Percentiles rank a stretch among this genome's conserved stretches.
These are phyloP conservation scores for Epichloe bromicola DNA, from an alignment of 2,329 filamentous ascomycete genomes.

Conservation along the genomic window DNA sequence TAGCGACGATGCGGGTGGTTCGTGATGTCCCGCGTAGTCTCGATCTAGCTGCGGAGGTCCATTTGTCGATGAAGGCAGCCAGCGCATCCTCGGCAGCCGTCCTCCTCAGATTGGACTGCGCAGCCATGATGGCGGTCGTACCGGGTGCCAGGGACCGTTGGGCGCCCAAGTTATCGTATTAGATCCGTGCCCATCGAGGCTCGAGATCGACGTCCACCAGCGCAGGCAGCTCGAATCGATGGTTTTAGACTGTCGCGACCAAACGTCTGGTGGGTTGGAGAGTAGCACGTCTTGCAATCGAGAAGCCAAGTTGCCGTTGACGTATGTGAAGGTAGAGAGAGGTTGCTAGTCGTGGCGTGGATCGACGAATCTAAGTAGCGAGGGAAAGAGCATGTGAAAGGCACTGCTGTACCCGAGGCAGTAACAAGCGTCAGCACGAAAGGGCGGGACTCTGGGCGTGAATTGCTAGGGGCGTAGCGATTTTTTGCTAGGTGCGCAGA, in stretches of 20 bases:
- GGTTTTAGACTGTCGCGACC: background rate
- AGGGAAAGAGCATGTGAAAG: conserved; percentile 3
- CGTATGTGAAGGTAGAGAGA: too few relatives aligned
- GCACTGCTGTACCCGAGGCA: conserved; percentile 2
- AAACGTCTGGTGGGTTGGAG: background rate
- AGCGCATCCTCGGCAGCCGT: conserved; percentile 54
- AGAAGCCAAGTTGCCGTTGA: background rate
- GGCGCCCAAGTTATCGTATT: background rate
- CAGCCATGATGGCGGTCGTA: conserved; percentile 49
- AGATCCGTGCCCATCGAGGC: background rate
- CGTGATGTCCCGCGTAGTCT: conserved; percentile 53
- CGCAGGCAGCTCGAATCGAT: background rate
- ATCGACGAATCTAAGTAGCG: background rate
- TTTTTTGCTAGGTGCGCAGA: too few relatives aligned
- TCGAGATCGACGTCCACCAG: background rate
- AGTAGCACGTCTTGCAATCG: background rate
- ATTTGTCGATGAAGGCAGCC: conserved; percentile 48
- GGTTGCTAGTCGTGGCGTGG: background rate
- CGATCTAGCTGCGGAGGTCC: conserved; percentile 37
- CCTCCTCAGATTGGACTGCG: conserved; percentile 68
- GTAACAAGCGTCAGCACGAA: background rate
- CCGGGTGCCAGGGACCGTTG: background rate
- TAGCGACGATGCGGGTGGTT: conserved; percentile 60
- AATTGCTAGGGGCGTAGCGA: too few relatives aligned
- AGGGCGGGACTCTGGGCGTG: too few relatives aligned